phyloP scores from a whole-genome alignment of 768 basidiomycete species.

The Suillus americanus region DNA sequence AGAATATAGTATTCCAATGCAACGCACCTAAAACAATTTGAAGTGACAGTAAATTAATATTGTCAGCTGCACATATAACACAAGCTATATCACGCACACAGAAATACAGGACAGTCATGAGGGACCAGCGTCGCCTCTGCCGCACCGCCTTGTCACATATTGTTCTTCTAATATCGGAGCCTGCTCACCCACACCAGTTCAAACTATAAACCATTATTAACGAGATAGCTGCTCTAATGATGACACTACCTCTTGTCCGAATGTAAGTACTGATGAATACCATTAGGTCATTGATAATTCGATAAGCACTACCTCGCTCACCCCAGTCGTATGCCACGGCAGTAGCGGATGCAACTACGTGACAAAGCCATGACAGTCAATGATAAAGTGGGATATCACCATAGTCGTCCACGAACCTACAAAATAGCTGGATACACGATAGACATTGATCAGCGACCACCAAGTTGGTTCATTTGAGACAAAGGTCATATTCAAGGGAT shows the following conservation, averaged over 20 bases:
- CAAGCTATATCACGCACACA: background rate
- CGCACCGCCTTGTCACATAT: too few relatives aligned
- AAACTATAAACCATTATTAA: background rate
- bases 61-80: background rate
- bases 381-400: background rate
- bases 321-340: background rate
- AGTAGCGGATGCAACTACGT: background rate
- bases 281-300: background rate
- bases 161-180: background rate
- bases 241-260: slow-evolving; percentile 1
- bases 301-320: background rate
- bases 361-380: background rate
- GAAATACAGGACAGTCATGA: background rate
- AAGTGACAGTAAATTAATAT: background rate
- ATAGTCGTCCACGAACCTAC: background rate
- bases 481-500: background rate
- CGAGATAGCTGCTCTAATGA: background rate
- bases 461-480: background rate
- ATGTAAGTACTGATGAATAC: background rate
- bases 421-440: background rate
- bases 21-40: background rate
- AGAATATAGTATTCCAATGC: background rate
- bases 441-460: background rate
- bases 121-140: background rate
- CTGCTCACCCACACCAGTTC: background rate